Percentiles rank a stretch among this genome's conserved stretches.
phyloP scores from a whole-genome alignment of 179 eudicot genomes.

The Spinacia oleracea region DNA sequence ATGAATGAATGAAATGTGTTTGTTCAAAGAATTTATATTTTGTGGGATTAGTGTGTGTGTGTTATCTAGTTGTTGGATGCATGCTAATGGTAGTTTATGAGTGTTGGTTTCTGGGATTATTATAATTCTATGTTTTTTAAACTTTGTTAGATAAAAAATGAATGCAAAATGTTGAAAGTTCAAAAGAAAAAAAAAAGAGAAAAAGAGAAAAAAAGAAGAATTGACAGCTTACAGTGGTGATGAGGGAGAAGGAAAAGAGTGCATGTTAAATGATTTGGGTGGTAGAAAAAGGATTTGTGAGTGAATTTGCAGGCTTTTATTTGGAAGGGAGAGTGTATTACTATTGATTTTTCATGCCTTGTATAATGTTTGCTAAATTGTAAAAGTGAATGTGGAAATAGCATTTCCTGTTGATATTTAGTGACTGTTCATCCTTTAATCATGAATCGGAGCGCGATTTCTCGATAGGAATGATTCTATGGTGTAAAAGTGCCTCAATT shows the following conservation, averaged over 20 bases:
- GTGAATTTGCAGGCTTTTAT: background rate
- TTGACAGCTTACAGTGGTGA: background rate
- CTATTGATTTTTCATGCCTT: background rate
- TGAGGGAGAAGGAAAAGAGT: constrained; percentile 10
- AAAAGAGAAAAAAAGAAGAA: background rate
- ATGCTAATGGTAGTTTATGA: constrained; percentile 6
- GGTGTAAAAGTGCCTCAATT: background rate
- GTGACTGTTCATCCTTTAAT: background rate
- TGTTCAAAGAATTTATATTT: background rate
- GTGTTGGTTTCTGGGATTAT: constrained; percentile 1
- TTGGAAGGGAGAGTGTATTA: background rate
- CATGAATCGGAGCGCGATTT: background rate
- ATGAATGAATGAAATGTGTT: background rate
- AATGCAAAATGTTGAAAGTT: constrained; percentile 7
- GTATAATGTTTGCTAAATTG: background rate
- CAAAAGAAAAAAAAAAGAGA: background rate
- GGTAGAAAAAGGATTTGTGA: background rate
- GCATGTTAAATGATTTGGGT: background rate
- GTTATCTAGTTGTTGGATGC: constrained; percentile 16
- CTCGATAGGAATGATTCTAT: background rate
- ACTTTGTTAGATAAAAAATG: background rate
- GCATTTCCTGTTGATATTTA: background rate
- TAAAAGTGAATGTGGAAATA: background rate
- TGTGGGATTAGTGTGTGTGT: background rate
- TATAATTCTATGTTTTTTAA: background rate